These are phyloP conservation scores for Beauveria brongniartii DNA, from an alignment of 2,329 filamentous ascomycete species.

Conservation along the genomic window DNA sequence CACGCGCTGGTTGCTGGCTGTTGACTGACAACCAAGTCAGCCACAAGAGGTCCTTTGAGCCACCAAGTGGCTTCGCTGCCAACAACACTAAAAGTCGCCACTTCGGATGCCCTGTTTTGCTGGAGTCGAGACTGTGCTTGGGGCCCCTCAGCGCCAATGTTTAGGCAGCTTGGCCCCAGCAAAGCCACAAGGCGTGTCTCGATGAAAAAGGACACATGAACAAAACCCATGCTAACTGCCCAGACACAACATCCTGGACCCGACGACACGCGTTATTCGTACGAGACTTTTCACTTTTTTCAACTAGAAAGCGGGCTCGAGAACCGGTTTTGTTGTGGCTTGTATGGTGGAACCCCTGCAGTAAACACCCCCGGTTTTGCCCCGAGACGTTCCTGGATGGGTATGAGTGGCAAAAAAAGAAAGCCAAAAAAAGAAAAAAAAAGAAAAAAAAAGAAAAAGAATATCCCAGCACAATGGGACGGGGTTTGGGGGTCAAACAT, in stretches of 20 bases:
- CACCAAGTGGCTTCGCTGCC: too few species aligned
- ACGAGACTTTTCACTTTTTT: not conserved
- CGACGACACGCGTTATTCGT: not conserved
- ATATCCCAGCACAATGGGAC: not conserved
- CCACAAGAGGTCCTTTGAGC: not conserved
- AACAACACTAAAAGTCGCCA: not conserved
- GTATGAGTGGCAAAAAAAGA: not conserved
- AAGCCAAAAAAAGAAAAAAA: not conserved
- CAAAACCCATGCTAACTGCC: not conserved
- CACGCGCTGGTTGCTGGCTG: too few species aligned
- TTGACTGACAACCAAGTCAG: not conserved
- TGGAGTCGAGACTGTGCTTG: not conserved
- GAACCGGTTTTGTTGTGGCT: constrained; percentile 8
- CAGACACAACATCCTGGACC: too few species aligned
- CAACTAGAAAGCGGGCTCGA: not conserved
- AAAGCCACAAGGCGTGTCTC: not conserved
- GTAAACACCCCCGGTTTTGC: not conserved
- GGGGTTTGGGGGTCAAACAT: not conserved
- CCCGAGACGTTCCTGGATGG: constrained; percentile 5
- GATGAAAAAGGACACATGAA: not conserved
- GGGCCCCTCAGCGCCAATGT: not conserved
- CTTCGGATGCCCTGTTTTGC: not conserved
- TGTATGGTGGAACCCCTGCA: not conserved
- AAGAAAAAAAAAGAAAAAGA: not conserved
- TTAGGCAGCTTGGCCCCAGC: too few species aligned